Conservation (phyloP, 345 rosid genomes). For the Hevea brasiliensis region DNA sequence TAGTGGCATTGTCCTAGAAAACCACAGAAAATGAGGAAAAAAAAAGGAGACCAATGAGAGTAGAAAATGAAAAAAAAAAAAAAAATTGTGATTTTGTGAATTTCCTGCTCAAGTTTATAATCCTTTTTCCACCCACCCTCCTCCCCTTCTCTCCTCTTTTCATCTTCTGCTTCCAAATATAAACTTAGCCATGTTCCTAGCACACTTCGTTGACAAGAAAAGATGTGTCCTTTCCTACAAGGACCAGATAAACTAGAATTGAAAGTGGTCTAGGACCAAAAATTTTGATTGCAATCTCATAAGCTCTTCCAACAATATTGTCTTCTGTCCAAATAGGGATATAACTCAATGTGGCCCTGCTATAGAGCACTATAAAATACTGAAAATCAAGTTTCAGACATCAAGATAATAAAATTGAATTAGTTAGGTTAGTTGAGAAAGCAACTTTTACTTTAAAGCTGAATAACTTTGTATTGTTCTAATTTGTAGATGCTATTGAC, state of each 20-base stretch:
- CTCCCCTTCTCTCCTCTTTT: neutral
- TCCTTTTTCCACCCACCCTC: neutral
- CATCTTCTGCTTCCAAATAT: neutral
- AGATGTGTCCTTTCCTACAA: neutral
- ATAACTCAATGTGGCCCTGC: conserved; percentile 11
- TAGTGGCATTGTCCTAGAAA: neutral
- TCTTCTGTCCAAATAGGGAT: neutral
- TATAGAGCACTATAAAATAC: neutral
- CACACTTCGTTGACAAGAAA: neutral
- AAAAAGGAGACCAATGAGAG: neutral
- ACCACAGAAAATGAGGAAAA: neutral
- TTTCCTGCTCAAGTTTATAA: neutral
- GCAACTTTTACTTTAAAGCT: conserved; percentile 23
- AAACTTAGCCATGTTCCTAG: conserved; percentile 3
- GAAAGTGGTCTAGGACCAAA: neutral
- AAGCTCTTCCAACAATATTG: neutral
- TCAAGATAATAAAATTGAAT: neutral
- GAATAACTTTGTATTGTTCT: conserved; percentile 3
- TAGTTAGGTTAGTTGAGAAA: conserved; percentile 17
- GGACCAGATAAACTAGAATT: neutral
- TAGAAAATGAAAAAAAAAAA: neutral
- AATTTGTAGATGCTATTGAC: conserved; percentile 1
- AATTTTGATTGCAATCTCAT: neutral
- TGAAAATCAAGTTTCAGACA: neutral
- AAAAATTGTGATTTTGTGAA: neutral